Evolutionary conservation across 257 asterid species (phyloP).

Genomic region (Catharanthus roseus): DNA sequence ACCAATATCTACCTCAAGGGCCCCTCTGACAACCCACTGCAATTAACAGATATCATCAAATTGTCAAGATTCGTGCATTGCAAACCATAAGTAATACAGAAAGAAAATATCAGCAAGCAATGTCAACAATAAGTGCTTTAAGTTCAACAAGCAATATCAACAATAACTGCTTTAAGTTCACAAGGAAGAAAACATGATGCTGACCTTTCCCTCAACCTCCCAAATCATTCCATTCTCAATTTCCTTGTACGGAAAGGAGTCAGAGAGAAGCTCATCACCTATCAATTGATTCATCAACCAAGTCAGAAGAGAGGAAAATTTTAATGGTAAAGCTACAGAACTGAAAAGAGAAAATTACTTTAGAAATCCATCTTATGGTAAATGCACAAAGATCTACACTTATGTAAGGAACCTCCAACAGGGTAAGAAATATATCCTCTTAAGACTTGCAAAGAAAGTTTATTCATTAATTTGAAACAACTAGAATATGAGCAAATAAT

Average conservation of each 20-base stretch:
- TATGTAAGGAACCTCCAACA: background rate
- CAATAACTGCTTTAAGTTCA: background rate
- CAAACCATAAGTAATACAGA: background rate
- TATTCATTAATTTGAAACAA: background rate
- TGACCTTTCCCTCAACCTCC: constrained; percentile 92
- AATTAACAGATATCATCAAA: constrained; percentile 3
- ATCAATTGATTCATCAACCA: background rate
- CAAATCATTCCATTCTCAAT: constrained; percentile 62
- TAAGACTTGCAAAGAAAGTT: background rate
- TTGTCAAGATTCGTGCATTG: background rate
- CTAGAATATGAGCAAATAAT: background rate
- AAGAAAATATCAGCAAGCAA: background rate
- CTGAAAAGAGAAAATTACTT: background rate
- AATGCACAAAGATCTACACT: background rate
- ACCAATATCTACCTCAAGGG: constrained; percentile 78
- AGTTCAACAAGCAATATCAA: background rate
- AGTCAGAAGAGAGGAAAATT: background rate
- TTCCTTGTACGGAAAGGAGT: constrained; percentile 83
- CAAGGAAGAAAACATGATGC: background rate
- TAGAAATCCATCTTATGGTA: background rate
- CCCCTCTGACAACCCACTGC: constrained; percentile 73
- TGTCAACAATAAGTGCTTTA: too few species aligned
- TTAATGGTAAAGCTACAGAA: background rate
- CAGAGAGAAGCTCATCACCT: constrained; percentile 97
- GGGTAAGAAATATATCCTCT: background rate